Percentiles rank a stretch among this genome's conserved stretches.
Evolutionary conservation across 495 filamentous ascomycete species (phyloP).

Genomic region (Ascobolus immersus): DNA sequence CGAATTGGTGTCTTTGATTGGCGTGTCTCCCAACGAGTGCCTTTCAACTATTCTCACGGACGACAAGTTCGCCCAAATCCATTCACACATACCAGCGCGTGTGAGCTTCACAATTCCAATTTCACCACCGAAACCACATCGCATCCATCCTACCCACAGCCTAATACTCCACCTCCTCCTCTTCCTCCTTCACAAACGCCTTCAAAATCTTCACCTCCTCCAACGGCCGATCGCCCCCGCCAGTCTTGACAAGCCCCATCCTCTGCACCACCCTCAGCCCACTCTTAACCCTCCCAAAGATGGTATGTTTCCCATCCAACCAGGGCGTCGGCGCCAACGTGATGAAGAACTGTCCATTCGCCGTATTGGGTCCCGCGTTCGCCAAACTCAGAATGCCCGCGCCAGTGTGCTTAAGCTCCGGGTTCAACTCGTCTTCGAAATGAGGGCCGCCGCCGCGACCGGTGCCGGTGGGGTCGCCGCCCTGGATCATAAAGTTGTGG

Average conservation of each 20-base stretch:
- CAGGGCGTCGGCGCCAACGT: slow-evolving; percentile 88
- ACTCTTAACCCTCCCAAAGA: slow-evolving; percentile 75
- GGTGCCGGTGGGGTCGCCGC: slow-evolving; percentile 86
- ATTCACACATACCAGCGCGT: slow-evolving; percentile 12
- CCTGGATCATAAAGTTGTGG: slow-evolving; percentile 89
- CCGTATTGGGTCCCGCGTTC: slow-evolving; percentile 80
- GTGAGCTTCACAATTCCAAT: slow-evolving; percentile 26
- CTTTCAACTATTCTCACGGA: too few relatives aligned
- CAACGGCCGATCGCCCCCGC: slow-evolving; percentile 46
- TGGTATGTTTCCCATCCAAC: slow-evolving; percentile 93
- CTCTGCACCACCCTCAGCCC: slow-evolving; percentile 64
- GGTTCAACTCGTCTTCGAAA: slow-evolving; percentile 76
- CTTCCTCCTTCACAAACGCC: slow-evolving; percentile 38
- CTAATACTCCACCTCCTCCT: too few relatives aligned
- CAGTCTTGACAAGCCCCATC: slow-evolving; percentile 80
- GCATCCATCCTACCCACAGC: too few relatives aligned
- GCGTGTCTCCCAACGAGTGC: too few relatives aligned
- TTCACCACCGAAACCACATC: slow-evolving; percentile 25
- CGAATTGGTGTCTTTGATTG: too few relatives aligned
- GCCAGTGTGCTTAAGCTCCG: slow-evolving; percentile 66
- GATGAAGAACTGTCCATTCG: slow-evolving; percentile 72
- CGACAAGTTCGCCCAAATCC: too few relatives aligned
- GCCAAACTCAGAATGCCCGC: slow-evolving; percentile 90
- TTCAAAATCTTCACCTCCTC: slow-evolving; percentile 63
- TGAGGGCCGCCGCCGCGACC: slow-evolving; percentile 83